A percentile compares a stretch with the other conserved stretches of the same genome.
These are phyloP conservation scores for Cladobotryum protrusum DNA, from an alignment of 2,329 filamentous ascomycete species.

Conservation along the genomic window DNA sequence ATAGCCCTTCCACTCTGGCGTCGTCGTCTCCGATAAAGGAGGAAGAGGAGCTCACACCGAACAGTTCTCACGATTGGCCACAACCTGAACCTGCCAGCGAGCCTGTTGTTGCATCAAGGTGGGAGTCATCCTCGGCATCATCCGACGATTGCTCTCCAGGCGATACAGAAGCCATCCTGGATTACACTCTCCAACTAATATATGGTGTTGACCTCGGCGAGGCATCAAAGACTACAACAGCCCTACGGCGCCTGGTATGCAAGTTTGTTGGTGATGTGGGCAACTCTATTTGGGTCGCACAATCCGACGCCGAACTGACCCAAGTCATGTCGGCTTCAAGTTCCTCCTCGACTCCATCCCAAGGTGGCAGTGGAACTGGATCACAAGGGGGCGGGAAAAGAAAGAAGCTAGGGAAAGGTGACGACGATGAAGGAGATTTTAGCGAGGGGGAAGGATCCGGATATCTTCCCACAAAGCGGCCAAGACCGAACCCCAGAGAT, in stretches of 20 bases:
- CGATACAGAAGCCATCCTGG: constrained; percentile 29
- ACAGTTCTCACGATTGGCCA: constrained; percentile 12
- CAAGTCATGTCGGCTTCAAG: constrained; percentile 27
- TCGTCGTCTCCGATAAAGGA: constrained; percentile 7
- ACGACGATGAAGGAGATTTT: constrained; percentile 29
- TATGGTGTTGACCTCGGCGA: constrained; percentile 34
- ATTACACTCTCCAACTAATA: constrained; percentile 31
- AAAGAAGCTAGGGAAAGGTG: constrained; percentile 27
- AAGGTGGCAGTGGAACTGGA: constrained; percentile 18
- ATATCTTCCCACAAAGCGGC: constrained; percentile 23
- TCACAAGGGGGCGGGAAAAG: constrained; percentile 25
- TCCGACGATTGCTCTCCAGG: constrained; percentile 27
- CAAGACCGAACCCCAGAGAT: constrained; percentile 26
- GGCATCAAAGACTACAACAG: constrained; percentile 20
- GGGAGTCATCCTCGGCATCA: constrained; percentile 17
- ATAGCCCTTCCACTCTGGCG: constrained; percentile 7
- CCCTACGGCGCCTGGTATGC: constrained; percentile 25
- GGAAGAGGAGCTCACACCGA: constrained; percentile 11
- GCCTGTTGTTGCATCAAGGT: constrained; percentile 8
- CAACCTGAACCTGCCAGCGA: constrained; percentile 3
- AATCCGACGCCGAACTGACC: constrained; percentile 23
- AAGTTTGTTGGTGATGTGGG: constrained; percentile 29
- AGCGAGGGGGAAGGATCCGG: constrained; percentile 30
- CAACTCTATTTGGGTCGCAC: constrained; percentile 26
- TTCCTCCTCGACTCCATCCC: constrained; percentile 25